Percentiles rank a stretch among this genome's conserved stretches.
These are phyloP conservation scores for Hypoxylon sp. DNA, from an alignment of 2,329 filamentous ascomycete genomes.

Conservation along the genomic window DNA sequence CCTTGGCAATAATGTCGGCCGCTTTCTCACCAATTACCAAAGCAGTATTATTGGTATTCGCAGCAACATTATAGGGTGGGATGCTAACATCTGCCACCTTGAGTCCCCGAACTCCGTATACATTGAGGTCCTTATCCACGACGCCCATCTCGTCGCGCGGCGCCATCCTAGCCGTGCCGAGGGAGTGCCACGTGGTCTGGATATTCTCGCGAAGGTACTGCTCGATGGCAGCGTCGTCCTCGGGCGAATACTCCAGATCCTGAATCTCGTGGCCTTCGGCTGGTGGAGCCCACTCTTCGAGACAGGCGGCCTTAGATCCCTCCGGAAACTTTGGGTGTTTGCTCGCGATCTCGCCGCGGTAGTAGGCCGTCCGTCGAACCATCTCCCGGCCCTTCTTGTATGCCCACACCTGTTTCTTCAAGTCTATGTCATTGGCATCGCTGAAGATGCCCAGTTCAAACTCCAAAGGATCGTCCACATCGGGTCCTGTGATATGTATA, in stretches of 20 bases:
- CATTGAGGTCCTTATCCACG: slow-evolving; percentile 59
- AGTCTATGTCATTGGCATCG: slow-evolving; percentile 64
- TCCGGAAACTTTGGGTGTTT: slow-evolving; percentile 63
- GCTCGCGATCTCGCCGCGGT: slow-evolving; percentile 61
- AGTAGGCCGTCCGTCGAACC: slow-evolving; percentile 68
- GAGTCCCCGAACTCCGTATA: slow-evolving; percentile 59
- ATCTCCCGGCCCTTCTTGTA: slow-evolving; percentile 78
- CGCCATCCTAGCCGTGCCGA: slow-evolving; percentile 62
- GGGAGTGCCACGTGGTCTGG: slow-evolving; percentile 60
- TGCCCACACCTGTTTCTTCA: slow-evolving; percentile 72
- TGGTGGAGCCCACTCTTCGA: slow-evolving; percentile 22
- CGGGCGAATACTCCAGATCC: slow-evolving; percentile 63
- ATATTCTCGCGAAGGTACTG: slow-evolving; percentile 58
- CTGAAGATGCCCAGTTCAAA: slow-evolving; percentile 72
- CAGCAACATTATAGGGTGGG: slow-evolving; percentile 56
- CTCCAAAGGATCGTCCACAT: slow-evolving; percentile 62
- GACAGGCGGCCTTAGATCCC: slow-evolving; percentile 56
- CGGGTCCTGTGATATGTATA: slow-evolving; percentile 69
- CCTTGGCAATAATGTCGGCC: slow-evolving; percentile 59
- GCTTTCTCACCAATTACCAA: slow-evolving; percentile 65
- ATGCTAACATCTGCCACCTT: slow-evolving; percentile 59
- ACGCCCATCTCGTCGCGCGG: slow-evolving; percentile 58
- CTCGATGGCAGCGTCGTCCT: slow-evolving; percentile 64
- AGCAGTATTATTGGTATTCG: slow-evolving; percentile 66
- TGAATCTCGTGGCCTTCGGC: slow-evolving; percentile 50